Percentiles rank a stretch among this genome's conserved stretches.
phyloP scores from a whole-genome alignment of 495 filamentous ascomycete genomes.

The Penicillium alfredii region DNA sequence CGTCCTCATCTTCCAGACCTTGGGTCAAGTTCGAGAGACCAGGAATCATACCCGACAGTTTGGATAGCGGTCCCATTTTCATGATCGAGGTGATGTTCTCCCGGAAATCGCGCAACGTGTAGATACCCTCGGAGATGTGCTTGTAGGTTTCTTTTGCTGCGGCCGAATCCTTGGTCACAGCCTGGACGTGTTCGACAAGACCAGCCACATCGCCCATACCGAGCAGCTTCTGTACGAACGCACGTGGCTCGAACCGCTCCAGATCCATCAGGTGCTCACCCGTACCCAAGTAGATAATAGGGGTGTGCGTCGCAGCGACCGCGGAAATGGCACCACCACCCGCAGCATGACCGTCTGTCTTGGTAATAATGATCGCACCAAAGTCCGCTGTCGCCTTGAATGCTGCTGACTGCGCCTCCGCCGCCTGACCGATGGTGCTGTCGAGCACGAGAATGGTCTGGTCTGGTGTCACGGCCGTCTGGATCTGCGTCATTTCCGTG shows the following conservation, averaged over 20 bases:
- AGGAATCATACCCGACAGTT: conserved; percentile 99
- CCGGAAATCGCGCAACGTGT: conserved; percentile 88
- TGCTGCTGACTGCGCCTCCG: conserved; percentile 87
- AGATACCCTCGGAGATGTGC: conserved; percentile 93
- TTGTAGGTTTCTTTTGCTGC: conserved; percentile 95
- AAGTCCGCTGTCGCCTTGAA: conserved; percentile 99
- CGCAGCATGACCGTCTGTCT: conserved; percentile 92
- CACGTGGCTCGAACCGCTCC: conserved; percentile 83
- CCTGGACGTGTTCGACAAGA: conserved; percentile 93
- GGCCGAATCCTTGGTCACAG: conserved; percentile 76
- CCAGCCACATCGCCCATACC: conserved; percentile 98
- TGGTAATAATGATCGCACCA: conserved; percentile 97
- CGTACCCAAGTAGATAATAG: conserved; percentile 96
- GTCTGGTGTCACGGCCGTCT: conserved; percentile 82
- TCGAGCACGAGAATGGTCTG: conserved; percentile 99
- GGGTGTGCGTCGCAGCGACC: conserved; percentile 91
- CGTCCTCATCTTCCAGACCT: conserved; percentile 95
- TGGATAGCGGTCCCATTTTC: conserved; percentile 98
- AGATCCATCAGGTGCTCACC: conserved; percentile 96
- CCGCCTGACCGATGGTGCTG: conserved; percentile 90
- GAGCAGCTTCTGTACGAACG: conserved; percentile 84
- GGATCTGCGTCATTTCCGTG: conserved; percentile 97
- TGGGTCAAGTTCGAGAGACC: conserved; percentile 88
- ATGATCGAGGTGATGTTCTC: conserved; percentile 97
- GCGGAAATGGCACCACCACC: conserved; percentile 98